phyloP scores from a whole-genome alignment of 164 flowering plant species.

The Magnolia sinica region DNA sequence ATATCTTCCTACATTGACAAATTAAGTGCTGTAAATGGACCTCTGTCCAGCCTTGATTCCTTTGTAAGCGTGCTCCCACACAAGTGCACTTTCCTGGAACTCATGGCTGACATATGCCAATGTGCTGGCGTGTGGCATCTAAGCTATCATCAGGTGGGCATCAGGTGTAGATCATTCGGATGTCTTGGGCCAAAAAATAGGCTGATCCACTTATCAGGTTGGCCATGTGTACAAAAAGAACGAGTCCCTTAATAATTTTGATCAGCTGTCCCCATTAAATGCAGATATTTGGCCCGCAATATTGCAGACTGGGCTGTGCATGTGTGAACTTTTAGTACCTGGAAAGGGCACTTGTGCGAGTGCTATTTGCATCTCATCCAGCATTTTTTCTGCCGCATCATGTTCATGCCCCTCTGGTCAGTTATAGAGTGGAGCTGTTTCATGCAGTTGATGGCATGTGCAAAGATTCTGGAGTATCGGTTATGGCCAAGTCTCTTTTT shows the following conservation, averaged over 20 bases:
- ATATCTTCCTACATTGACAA: neutral
- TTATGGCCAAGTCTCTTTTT: slow-evolving; percentile 89
- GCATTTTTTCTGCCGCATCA: slow-evolving; percentile 19
- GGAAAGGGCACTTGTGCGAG: neutral
- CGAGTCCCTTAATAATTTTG: neutral
- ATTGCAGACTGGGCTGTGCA: neutral
- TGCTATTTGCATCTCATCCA: neutral
- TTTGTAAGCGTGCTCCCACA: neutral
- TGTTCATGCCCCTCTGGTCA: slow-evolving; percentile 17
- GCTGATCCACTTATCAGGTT: neutral
- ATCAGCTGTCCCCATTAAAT: neutral
- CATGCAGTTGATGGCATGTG: slow-evolving; percentile 73
- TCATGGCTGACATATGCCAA: neutral
- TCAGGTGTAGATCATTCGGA: neutral
- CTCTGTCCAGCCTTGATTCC: neutral
- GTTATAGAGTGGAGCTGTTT: slow-evolving; percentile 69
- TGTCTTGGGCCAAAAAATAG: neutral
- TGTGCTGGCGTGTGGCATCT: neutral
- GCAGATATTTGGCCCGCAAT: neutral
- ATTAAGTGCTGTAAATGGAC: too few species aligned
- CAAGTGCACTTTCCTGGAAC: neutral
- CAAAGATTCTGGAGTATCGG: slow-evolving; percentile 72
- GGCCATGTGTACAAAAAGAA: neutral
- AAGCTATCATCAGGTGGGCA: neutral
- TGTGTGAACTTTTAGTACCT: neutral